These are phyloP conservation scores for Acanthamoeba lenticulata DNA, from an alignment of 208 protist genomes.

Conservation along the genomic window DNA sequence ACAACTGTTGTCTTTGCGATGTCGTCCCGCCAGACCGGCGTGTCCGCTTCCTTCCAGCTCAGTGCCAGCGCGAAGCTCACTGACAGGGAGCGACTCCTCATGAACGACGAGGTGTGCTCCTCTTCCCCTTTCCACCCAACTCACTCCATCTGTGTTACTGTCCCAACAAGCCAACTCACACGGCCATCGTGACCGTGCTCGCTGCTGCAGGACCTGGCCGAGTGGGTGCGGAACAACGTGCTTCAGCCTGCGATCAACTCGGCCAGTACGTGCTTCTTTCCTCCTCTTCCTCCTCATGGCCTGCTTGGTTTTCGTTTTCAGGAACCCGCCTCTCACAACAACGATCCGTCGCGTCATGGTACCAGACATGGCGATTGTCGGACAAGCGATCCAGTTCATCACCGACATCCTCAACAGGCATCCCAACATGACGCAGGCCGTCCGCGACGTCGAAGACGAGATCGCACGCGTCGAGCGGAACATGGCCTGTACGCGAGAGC, in stretches of 20 bases:
- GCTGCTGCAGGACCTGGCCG: neutral
- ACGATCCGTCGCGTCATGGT: neutral
- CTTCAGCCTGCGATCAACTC: neutral
- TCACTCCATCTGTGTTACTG: neutral
- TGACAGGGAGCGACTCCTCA: neutral
- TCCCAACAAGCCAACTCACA: too few relatives aligned
- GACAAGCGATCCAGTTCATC: conserved; percentile 22
- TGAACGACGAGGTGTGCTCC: neutral
- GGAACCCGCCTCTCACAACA: neutral
- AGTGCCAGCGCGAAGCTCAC: neutral
- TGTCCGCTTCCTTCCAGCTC: neutral
- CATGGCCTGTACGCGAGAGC: neutral
- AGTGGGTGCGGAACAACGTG: conserved; percentile 9
- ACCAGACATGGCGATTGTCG: neutral
- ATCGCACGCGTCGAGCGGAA: neutral
- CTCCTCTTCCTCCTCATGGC: neutral
- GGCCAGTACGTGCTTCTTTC: neutral
- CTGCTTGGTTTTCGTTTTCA: too few relatives aligned
- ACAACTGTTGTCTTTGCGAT: neutral
- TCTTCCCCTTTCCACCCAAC: neutral
- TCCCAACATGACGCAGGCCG: neutral
- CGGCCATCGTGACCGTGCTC: too few relatives aligned
- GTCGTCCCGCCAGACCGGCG: neutral
- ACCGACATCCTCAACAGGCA: neutral
- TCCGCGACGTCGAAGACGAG: neutral